Evolutionary conservation across 2,329 filamentous ascomycete genomes (phyloP).

Genomic region (Teratosphaeria epicoccoides): DNA sequence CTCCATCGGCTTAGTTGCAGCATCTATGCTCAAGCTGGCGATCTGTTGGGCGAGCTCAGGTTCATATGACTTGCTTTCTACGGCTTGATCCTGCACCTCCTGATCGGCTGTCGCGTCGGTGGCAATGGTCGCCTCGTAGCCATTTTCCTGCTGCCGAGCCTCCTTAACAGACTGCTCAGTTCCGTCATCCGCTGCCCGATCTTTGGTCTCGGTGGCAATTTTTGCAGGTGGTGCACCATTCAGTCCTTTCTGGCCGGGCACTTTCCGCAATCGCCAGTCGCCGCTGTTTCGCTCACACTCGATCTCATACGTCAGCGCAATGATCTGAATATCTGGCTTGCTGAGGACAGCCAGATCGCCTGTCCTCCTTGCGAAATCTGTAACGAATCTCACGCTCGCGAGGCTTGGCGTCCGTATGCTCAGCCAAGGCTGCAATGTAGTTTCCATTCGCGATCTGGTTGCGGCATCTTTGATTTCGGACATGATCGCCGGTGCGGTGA

Average conservation of each 20-base stretch:
- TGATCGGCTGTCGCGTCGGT: background rate
- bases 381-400: slow-evolving; percentile 67
- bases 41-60: slow-evolving; percentile 5
- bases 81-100: background rate
- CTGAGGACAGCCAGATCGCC: slow-evolving; percentile 84
- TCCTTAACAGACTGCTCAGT: slow-evolving; percentile 2
- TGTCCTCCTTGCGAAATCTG: slow-evolving; percentile 77
- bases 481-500: slow-evolving; percentile 77
- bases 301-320: slow-evolving; percentile 88
- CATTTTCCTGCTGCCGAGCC: background rate
- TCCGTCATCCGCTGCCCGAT: background rate
- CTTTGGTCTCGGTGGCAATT: slow-evolving; percentile 13
- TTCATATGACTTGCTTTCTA: background rate
- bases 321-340: slow-evolving; percentile 74
- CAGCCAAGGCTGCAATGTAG: slow-evolving; percentile 73
- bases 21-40: slow-evolving; percentile 1
- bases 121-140: background rate
- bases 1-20: slow-evolving; percentile 12
- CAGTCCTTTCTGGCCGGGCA: slow-evolving; percentile 66
- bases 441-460: slow-evolving; percentile 72
- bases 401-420: slow-evolving; percentile 63
- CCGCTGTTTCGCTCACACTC: slow-evolving; percentile 86
- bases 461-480: slow-evolving; percentile 77
- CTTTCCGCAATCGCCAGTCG: slow-evolving; percentile 70
- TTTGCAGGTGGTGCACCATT: slow-evolving; percentile 56